Evolutionary conservation across 1,139 yeast species (phyloP), one percentile per base, ranked within the genome.

Genomic region (Candida neerlandica): DNA sequence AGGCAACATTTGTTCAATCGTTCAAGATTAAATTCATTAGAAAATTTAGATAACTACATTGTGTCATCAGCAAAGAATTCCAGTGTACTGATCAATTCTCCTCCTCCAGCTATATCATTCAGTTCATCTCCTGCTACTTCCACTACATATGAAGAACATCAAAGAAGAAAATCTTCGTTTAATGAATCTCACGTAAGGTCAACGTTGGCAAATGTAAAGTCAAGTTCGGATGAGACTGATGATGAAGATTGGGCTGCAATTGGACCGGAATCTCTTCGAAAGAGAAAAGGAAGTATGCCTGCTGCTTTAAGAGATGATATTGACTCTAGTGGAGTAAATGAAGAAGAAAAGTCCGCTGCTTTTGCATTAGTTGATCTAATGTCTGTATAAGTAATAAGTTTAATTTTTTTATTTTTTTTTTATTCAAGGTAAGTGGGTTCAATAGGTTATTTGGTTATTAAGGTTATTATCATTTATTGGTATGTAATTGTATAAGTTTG

Each of bases 221-320:
- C 45, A 41, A 40, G 43, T 26, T 44, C 50, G 5, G 48, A 48
- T 34, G 58, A 89, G 59, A 89, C 96, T 0, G 98, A 91, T 67
- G 97, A 92, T 63, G 98, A 91, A 65, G 97, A 91, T 67, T 91
- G 98, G 98, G 89, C 85, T 54, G 73, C 90, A 0, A 86, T 91
- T 48, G 97, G 97, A 1, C 90, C 97, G 0, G 86, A 78, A 43
- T 69, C 78, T 42, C 66, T 85, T 47, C 67, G 86, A 44, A 74
- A 69, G 38, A 67, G 65, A 12, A 46, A 45, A 43, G 41, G 33
- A 21, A 35, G 37, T 30, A 41, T 41, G 12, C 44, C 44, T 30
- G 44, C 44, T 18, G 44, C 44, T 30, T 48, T 45, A 51, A 49
- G 45, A 44, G 52, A 41, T 41, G 44, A 41, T 41, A 41, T 41